These are phyloP conservation scores for Botryotinia narcissicola DNA, from an alignment of 2,329 filamentous ascomycete genomes.

Conservation along the genomic window DNA sequence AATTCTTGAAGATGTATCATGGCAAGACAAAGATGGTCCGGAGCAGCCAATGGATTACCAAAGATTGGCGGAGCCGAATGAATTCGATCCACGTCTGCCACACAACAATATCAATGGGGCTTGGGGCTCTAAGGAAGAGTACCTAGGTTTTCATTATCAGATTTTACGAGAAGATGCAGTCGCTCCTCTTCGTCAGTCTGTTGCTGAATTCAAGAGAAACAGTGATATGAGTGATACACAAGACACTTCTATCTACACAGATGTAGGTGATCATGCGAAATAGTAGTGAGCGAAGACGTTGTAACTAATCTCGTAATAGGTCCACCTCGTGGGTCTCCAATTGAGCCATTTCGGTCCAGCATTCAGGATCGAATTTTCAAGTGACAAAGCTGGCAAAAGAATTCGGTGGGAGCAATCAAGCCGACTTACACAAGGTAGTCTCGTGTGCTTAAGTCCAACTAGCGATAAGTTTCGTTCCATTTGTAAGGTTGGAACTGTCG, in stretches of 20 bases:
- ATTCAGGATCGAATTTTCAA: constrained; percentile 68
- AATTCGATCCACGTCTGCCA: constrained; percentile 28
- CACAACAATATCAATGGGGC: constrained; percentile 55
- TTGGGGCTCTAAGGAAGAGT: constrained; percentile 61
- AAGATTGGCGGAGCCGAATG: constrained; percentile 21
- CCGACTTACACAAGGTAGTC: constrained; percentile 51
- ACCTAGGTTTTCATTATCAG: constrained; percentile 71
- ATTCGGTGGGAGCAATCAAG: constrained; percentile 62
- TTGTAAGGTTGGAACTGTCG: constrained; percentile 70
- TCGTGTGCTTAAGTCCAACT: constrained; percentile 53
- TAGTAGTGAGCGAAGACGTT: background rate
- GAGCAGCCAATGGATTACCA: constrained; percentile 32
- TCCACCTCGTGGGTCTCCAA: constrained; percentile 63
- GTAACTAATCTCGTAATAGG: constrained; percentile 44
- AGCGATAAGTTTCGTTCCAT: constrained; percentile 61
- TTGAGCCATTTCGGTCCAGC: constrained; percentile 63
- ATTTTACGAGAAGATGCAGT: constrained; percentile 74
- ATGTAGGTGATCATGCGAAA: constrained; percentile 46
- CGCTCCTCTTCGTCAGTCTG: constrained; percentile 64
- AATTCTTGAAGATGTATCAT: constrained; percentile 41
- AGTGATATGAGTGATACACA: constrained; percentile 57
- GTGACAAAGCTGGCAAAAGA: constrained; percentile 59
- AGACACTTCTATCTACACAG: constrained; percentile 65
- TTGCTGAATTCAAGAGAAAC: constrained; percentile 52
- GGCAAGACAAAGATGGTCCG: background rate